Percentiles rank a stretch among this genome's conserved stretches.
phyloP scores from a whole-genome alignment of 2,329 filamentous ascomycete genomes.

The Penicillium sumatraense region DNA sequence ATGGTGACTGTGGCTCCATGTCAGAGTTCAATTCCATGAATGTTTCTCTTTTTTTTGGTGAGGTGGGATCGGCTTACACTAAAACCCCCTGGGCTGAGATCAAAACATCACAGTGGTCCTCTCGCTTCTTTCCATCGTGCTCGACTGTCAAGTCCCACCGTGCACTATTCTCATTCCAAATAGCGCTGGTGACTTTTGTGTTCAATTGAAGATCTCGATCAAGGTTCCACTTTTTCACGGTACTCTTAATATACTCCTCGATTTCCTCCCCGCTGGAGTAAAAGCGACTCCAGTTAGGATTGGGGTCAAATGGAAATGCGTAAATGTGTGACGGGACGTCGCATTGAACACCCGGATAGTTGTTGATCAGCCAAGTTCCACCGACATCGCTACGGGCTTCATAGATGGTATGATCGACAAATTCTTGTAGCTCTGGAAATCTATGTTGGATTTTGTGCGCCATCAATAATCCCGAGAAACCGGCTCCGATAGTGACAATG shows the following conservation, averaged over 20 bases:
- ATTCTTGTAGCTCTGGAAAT: conserved; percentile 31
- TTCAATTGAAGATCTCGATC: conserved; percentile 44
- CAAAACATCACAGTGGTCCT: conserved; percentile 28
- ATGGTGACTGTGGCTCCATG: not conserved
- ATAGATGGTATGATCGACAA: conserved; percentile 47
- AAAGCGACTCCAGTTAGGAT: conserved; percentile 3
- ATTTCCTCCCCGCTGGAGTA: conserved; percentile 5
- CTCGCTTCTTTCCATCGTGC: conserved; percentile 14
- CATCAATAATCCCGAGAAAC: conserved; percentile 41
- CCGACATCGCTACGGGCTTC: conserved; percentile 40
- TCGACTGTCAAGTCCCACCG: conserved; percentile 26
- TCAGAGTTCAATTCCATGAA: too few relatives aligned
- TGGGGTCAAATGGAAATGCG: conserved; percentile 4
- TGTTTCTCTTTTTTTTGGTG: too few relatives aligned
- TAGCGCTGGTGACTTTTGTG: conserved; percentile 43
- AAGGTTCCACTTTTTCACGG: conserved; percentile 46
- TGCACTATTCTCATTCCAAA: conserved; percentile 38
- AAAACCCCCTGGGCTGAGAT: conserved; percentile 32
- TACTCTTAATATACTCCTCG: conserved; percentile 13
- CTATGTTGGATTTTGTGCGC: conserved; percentile 48
- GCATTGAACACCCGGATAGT: conserved; percentile 32
- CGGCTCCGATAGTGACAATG: conserved; percentile 26
- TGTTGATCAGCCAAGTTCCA: conserved; percentile 9
- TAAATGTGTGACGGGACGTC: conserved; percentile 7
- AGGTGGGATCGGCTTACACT: conserved; percentile 23